Base-by-base conservation (phyloP, 306 rosid genomes). In the Sicyos edulis region DNA sequence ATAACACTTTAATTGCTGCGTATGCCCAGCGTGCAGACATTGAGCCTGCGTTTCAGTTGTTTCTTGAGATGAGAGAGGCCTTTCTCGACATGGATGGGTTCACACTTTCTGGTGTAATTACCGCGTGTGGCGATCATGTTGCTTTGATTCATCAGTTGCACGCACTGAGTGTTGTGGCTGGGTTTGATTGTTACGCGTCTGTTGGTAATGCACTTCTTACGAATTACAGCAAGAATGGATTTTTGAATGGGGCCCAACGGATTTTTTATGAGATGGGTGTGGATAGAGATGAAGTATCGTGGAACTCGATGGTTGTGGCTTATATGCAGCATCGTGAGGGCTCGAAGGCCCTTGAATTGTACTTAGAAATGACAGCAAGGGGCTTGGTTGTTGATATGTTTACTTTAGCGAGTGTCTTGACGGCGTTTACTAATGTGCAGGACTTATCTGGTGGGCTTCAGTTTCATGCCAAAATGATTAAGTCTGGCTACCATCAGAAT, bases 401-500 rank as follows among this genome's bases (percentile, higher is more conserved):
- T 78, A 89, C 96, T 19, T 81, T 84, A 88, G 96, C 96, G 0
- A 92, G 91, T 73, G 95, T 89, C 73, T 89, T 92, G 81, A 62
- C 69, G 1, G 69, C 69, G 8, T 62, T 62, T 62, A 62, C 69
- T 8, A 62, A 37, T n/a, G 69, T 84, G 73, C 79, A 83, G 78
- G 93, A 89, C 83, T 83, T 89, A 69, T 69, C 49, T 20, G 96
- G 95, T 60, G 97, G 91, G 54, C 81, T 74, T 78, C 95, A 92
- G 84, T 89, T 75, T 62, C 69, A 62, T 37, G 69, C 69, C 24
- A 62, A 62, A 62, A n/a, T 62, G 49, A 62, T 62, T 4, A 89
- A 92, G 84, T 83, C 86, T 20, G 97, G 97, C 15, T 89, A 87
- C 76, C 83, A 86, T 72, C 82, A 82, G 79, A 89, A 92, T 32